Conservation (phyloP, 768 basidiomycete genomes). For the Pleurotus djamor region DNA sequence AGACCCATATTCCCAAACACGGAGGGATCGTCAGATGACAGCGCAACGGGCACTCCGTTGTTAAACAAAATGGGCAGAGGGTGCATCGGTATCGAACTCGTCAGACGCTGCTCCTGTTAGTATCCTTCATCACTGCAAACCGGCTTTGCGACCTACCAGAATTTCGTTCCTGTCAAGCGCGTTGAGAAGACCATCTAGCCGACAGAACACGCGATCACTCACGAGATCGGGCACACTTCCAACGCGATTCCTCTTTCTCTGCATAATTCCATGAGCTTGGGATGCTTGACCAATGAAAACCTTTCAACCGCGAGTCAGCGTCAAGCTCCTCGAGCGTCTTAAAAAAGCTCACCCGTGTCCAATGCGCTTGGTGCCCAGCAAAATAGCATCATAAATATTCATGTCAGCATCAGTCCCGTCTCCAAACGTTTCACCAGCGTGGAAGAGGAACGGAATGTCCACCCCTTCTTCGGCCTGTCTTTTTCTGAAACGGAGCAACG, state of each 20-base stretch:
- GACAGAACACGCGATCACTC: constrained; percentile 22
- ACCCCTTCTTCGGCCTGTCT: constrained; percentile 55
- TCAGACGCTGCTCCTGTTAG: constrained; percentile 48
- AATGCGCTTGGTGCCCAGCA: constrained; percentile 77
- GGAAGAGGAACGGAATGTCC: constrained; percentile 75
- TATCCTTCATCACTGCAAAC: background rate
- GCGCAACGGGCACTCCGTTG: constrained; percentile 67
- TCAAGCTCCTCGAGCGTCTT: background rate
- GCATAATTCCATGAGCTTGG: constrained; percentile 67
- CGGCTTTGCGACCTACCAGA: constrained; percentile 37
- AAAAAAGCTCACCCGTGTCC: constrained; percentile 63
- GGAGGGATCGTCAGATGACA: constrained; percentile 76
- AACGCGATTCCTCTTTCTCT: constrained; percentile 59
- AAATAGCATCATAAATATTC: constrained; percentile 77
- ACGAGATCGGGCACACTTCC: constrained; percentile 85
- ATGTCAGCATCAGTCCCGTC: constrained; percentile 70
- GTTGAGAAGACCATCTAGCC: background rate
- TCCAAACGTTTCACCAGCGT: constrained; percentile 79
- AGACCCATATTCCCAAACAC: constrained; percentile 79
- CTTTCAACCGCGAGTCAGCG: constrained; percentile 24
- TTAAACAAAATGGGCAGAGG: constrained; percentile 72
- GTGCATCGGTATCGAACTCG: constrained; percentile 80
- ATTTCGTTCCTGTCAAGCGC: constrained; percentile 59
- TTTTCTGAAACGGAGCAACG: constrained; percentile 56
- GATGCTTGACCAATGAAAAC: constrained; percentile 77